phyloP scores from a whole-genome alignment of 208 protist species.

The Leishmania tropica region DNA sequence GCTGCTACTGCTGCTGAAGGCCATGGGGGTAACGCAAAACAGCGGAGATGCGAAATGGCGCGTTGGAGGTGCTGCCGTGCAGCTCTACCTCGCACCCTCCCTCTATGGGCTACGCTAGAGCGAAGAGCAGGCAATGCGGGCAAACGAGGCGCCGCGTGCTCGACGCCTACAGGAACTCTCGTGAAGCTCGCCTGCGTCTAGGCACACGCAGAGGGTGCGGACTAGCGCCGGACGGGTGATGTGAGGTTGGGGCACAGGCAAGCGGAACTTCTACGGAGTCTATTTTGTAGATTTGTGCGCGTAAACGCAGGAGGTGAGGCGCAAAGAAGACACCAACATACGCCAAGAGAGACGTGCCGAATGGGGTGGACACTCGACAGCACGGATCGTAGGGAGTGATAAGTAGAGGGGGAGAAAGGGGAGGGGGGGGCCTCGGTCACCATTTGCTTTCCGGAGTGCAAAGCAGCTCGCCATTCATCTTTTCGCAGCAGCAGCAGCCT shows the following conservation, averaged over 20 bases:
- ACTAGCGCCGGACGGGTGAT: not conserved
- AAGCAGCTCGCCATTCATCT: not conserved
- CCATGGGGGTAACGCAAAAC: slow-evolving; percentile 3
- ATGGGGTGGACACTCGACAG: not conserved
- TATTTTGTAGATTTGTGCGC: not conserved
- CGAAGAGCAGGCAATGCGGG: not conserved
- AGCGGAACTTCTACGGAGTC: not conserved
- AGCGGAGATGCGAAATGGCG: not conserved
- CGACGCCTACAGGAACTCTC: not conserved
- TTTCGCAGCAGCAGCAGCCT: not conserved
- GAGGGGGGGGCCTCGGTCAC: not conserved
- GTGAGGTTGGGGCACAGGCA: not conserved
- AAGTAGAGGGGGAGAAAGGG: not conserved
- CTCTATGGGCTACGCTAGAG: not conserved
- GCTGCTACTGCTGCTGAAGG: slow-evolving; percentile 32
- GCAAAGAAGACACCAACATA: not conserved
- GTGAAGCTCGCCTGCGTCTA: not conserved
- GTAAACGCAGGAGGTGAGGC: not conserved
- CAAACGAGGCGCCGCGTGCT: not conserved
- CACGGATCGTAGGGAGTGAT: too few species aligned
- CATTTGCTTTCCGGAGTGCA: not conserved
- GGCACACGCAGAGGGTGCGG: not conserved
- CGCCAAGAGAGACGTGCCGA: not conserved
- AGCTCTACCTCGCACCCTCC: not conserved
- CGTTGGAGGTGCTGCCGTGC: not conserved